Evolutionary conservation across 2,329 filamentous ascomycete species (phyloP), one percentile per base, ranked within the genome.

Genomic region (Hymenoscyphus fructigenus): DNA sequence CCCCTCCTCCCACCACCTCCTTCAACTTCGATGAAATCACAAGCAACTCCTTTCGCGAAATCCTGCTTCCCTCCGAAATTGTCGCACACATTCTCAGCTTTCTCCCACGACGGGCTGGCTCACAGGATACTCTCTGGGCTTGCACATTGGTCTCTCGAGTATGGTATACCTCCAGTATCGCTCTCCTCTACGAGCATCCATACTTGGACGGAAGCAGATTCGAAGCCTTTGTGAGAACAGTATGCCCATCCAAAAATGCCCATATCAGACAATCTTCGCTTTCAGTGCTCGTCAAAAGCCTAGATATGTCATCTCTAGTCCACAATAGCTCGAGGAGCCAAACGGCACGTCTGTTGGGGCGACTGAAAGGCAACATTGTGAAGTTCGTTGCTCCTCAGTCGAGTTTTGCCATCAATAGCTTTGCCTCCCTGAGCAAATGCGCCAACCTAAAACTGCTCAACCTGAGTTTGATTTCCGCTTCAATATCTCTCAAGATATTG

Each of bases 221-320:
- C 67, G 65, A 68, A 20, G 38, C 64, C 47, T 76, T 76, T 61
- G 72, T 76, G 17, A 64, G 44, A 5, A 76, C 75, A 2, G 67
- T 76, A 9, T 76, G 75, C 64, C 75, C 75, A 14, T 75, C 75
- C 34, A 76, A 76, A 62, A 76, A 76, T 67, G 75, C 75, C 2
- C 73, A 75, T 44, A 73, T 76, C n/a, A 71, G 71, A 23, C 68
- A 69, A 53, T 73, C 72, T 7, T 63, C 73, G 1, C 67, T 76
- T 5, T 69, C 74, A 0, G 58, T 68, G 1, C 62, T 76, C 12
- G 75, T 76, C 10, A 70, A 65, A 28, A 60, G 64, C 15, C 70
- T 76, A 7, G 74, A 76, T 60, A 76, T 76, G 75, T 72, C 71
- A 20, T 67, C 67, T 17, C 65, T 76, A 12, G 75, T 75, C 7